Conservation (phyloP, 2,329 filamentous ascomycete genomes). For the Beauveria pseudobassiana region DNA sequence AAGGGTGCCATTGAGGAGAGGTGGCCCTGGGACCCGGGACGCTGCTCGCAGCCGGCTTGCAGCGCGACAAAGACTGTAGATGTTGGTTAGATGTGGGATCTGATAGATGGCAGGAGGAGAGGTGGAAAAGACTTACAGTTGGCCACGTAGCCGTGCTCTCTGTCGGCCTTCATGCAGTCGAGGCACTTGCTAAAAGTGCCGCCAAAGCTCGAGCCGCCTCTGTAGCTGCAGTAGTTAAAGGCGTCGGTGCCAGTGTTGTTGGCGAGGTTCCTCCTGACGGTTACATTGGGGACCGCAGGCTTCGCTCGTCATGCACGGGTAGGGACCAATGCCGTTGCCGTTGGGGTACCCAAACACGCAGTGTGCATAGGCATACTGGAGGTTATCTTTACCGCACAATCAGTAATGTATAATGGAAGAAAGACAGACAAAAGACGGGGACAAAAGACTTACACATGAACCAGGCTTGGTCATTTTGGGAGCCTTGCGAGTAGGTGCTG, state of each 20-base stretch:
- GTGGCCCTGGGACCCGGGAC: conserved; percentile 28
- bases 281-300: conserved; percentile 37
- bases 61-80: conserved; percentile 42
- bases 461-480: conserved; percentile 47
- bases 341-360: conserved; percentile 48
- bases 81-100: neutral
- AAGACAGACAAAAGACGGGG: neutral
- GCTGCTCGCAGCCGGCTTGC: conserved; percentile 43
- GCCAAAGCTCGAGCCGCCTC: conserved; percentile 27
- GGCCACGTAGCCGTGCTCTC: conserved; percentile 35
- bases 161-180: conserved; percentile 37
- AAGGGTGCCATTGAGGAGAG: conserved; percentile 40
- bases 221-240: conserved; percentile 35
- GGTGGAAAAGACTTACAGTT: conserved; percentile 36
- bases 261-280: conserved; percentile 33
- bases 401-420: too few relatives aligned
- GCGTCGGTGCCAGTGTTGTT: conserved; percentile 25
- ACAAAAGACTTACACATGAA: conserved; percentile 43
- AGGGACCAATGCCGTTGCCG: conserved; percentile 34
- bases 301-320: conserved; percentile 42
- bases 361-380: conserved; percentile 43
- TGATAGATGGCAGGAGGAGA: neutral
- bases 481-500: conserved; percentile 38
- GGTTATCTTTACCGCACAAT: conserved; percentile 35
- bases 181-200: conserved; percentile 32